Conservation (phyloP, 441 rosid species). For the Mallotus repandus region DNA sequence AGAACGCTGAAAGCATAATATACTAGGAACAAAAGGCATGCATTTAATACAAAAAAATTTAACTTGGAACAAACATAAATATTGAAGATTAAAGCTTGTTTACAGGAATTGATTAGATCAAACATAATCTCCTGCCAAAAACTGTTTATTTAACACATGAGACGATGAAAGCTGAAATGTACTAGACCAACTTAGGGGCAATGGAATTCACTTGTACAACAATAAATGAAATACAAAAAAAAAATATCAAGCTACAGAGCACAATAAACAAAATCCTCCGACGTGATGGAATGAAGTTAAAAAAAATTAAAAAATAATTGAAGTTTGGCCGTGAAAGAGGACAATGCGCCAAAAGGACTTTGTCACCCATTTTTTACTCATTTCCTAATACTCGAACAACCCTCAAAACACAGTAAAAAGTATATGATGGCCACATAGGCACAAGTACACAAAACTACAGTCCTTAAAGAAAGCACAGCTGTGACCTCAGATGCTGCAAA, state of each 20-base stretch:
- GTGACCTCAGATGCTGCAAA: neutral
- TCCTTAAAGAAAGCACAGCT: neutral
- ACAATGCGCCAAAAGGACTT: neutral
- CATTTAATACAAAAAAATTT: neutral
- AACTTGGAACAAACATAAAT: neutral
- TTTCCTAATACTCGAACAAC: neutral
- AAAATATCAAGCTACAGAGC: neutral
- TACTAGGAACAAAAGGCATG: neutral
- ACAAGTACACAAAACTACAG: neutral
- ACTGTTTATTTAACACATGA: neutral
- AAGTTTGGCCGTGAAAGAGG: neutral
- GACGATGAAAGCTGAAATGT: neutral
- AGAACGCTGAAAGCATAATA: no score
- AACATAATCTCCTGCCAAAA: neutral
- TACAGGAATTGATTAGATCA: neutral
- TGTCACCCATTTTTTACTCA: neutral
- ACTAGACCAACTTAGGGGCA: no score
- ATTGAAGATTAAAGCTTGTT: neutral
- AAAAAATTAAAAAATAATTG: neutral
- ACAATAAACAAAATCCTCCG: neutral
- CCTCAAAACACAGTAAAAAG: neutral
- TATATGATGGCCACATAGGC: neutral
- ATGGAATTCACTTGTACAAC: slow-evolving; percentile 13
- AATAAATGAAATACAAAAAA: slow-evolving; percentile 3
- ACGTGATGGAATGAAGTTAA: neutral